phyloP scores from a whole-genome alignment of 2,329 filamentous ascomycete species.

The Fusarium nelsonii region DNA sequence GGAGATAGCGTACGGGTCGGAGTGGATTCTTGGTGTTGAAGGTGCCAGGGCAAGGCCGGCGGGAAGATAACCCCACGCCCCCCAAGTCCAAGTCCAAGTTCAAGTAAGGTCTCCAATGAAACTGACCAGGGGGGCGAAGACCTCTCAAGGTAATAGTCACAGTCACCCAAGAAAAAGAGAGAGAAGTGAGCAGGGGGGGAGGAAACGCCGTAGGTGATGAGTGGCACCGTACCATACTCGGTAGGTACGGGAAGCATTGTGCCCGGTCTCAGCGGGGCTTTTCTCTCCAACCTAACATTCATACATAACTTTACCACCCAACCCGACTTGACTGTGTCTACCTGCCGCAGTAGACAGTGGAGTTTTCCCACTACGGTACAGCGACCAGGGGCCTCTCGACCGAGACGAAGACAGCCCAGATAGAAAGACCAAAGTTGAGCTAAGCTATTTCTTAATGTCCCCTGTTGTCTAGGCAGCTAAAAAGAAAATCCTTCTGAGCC shows the following conservation, averaged over 20 bases:
- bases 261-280: constrained; percentile 38
- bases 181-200: background rate
- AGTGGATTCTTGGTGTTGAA: constrained; percentile 26
- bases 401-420: constrained; percentile 8
- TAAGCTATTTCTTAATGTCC: background rate
- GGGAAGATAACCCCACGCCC: constrained; percentile 42
- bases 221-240: constrained; percentile 21
- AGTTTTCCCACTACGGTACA: constrained; percentile 4
- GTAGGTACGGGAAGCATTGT: constrained; percentile 30
- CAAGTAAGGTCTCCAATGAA: constrained; percentile 1
- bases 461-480: constrained; percentile 40
- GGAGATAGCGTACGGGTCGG: constrained; percentile 35
- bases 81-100: constrained; percentile 14
- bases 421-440: background rate
- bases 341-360: constrained; percentile 23
- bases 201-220: constrained; percentile 25
- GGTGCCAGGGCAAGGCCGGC: constrained; percentile 33
- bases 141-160: constrained; percentile 25
- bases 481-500: constrained; percentile 13
- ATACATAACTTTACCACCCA: constrained; percentile 8
- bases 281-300: constrained; percentile 19
- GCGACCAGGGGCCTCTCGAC: constrained; percentile 23
- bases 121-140: constrained; percentile 34
- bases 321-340: constrained; percentile 15
- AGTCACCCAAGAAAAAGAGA: background rate